Evolutionary conservation across 352 stramenopile species (phyloP).

Genomic region (Globisporangium irregulare): DNA sequence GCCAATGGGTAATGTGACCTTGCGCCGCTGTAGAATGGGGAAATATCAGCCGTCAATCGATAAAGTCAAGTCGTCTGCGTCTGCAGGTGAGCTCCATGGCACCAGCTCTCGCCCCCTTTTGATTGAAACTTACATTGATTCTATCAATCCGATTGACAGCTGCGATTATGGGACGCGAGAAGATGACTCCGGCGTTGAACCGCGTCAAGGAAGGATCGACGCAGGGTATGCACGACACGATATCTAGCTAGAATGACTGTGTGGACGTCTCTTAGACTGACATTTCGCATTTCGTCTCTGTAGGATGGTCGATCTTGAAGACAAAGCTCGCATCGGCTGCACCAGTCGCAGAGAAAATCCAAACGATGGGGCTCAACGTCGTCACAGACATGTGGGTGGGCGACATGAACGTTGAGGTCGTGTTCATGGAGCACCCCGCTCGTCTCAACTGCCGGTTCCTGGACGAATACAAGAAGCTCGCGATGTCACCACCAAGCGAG

Average conservation of each 20-base stretch:
- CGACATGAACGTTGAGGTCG: conserved; percentile 55
- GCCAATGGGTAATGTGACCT: background rate
- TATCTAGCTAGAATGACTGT: background rate
- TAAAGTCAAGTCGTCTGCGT: conserved; percentile 68
- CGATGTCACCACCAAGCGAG: conserved; percentile 18
- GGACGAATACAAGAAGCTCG: conserved; percentile 46
- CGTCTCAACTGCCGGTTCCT: conserved; percentile 52
- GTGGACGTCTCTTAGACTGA: no score
- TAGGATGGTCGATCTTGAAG: conserved; percentile 75
- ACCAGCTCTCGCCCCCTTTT: background rate
- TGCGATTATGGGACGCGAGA: conserved; percentile 38
- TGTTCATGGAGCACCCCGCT: conserved; percentile 44
- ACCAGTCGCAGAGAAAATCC: conserved; percentile 70
- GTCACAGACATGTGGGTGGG: conserved; percentile 64
- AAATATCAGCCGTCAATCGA: conserved; percentile 78
- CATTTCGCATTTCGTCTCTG: background rate
- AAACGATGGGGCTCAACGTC: conserved; percentile 68
- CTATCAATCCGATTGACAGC: conserved; percentile 19
- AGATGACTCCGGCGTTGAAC: conserved; percentile 47
- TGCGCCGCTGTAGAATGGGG: conserved; percentile 35
- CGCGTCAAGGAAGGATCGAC: conserved; percentile 72
- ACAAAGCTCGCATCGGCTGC: conserved; percentile 66
- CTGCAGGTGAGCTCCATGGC: conserved; percentile 32
- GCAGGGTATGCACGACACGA: conserved; percentile 26
- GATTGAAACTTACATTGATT: conserved; percentile 4